Conservation (phyloP, 768 basidiomycete genomes). For the Amanita rimosa region DNA sequence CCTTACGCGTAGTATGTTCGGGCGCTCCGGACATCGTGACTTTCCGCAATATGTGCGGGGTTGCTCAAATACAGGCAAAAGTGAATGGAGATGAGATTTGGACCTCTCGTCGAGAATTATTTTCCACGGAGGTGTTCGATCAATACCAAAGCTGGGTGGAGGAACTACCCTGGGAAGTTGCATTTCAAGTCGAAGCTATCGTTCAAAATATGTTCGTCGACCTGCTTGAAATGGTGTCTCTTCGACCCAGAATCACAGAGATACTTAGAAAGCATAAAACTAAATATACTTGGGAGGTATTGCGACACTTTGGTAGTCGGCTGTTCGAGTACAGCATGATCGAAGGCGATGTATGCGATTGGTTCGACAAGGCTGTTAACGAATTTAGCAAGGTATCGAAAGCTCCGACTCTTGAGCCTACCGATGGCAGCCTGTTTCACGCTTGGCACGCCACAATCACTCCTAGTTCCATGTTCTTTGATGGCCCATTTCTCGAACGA, state of each 20-base stretch:
- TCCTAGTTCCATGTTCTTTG: slow-evolving; percentile 40
- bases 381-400: slow-evolving; percentile 16
- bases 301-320: slow-evolving; percentile 15
- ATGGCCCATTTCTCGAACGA: slow-evolving; percentile 46
- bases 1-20: slow-evolving; percentile 37
- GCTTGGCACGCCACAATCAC: slow-evolving; percentile 39
- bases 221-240: slow-evolving; percentile 33
- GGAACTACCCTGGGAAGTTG: slow-evolving; percentile 34
- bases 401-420: slow-evolving; percentile 15
- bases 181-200: slow-evolving; percentile 47
- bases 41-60: slow-evolving; percentile 27
- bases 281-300: slow-evolving; percentile 24
- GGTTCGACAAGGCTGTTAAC: slow-evolving; percentile 17
- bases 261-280: slow-evolving; percentile 20
- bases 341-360: slow-evolving; percentile 17
- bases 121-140: slow-evolving; percentile 23
- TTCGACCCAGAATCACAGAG: slow-evolving; percentile 23
- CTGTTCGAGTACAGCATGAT: slow-evolving; percentile 17
- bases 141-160: slow-evolving; percentile 21
- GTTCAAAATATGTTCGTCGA: slow-evolving; percentile 31
- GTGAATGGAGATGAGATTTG: slow-evolving; percentile 23
- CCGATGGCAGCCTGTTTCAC: slow-evolving; percentile 25
- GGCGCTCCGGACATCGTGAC: slow-evolving; percentile 18
- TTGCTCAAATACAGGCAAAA: slow-evolving; percentile 25
- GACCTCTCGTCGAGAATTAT: slow-evolving; percentile 31